phyloP scores from a whole-genome alignment of 345 rosid genomes.

The Leavenworthia alabamica region DNA sequence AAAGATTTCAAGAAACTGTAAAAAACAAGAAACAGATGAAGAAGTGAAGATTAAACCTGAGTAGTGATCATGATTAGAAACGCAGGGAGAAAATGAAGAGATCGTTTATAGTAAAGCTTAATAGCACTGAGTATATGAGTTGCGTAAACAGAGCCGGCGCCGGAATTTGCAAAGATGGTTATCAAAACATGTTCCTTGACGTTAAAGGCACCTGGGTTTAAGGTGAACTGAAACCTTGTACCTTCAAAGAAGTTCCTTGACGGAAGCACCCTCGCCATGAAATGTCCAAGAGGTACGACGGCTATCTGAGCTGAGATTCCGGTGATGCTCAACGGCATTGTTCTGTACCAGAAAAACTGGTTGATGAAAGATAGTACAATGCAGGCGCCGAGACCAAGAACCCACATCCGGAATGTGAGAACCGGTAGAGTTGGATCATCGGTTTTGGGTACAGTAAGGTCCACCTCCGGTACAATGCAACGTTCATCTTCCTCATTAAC shows the following conservation, averaged over 20 bases:
- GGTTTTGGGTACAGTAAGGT: slow-evolving; percentile 70
- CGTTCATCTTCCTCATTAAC: slow-evolving; percentile 26
- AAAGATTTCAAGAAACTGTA: neutral
- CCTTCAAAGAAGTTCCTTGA: slow-evolving; percentile 37
- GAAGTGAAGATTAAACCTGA: slow-evolving; percentile 42
- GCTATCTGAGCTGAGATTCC: slow-evolving; percentile 71
- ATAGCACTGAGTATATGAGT: slow-evolving; percentile 67
- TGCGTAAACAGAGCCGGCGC: slow-evolving; percentile 74
- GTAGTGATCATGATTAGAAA: slow-evolving; percentile 68
- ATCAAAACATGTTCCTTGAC: slow-evolving; percentile 87
- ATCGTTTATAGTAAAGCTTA: slow-evolving; percentile 52
- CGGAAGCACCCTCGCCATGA: slow-evolving; percentile 55
- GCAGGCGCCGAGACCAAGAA: slow-evolving; percentile 53
- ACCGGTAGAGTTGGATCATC: slow-evolving; percentile 64
- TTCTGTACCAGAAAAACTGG: slow-evolving; percentile 86
- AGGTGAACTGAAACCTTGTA: slow-evolving; percentile 40
- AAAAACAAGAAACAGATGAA: slow-evolving; percentile 2
- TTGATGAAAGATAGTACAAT: slow-evolving; percentile 57
- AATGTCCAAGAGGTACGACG: slow-evolving; percentile 63
- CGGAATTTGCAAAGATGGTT: slow-evolving; percentile 71
- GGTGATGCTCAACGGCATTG: slow-evolving; percentile 39
- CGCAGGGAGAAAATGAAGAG: slow-evolving; percentile 54
- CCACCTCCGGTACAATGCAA: slow-evolving; percentile 60
- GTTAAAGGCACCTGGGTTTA: slow-evolving; percentile 84
- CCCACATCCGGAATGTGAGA: slow-evolving; percentile 80